A percentile compares a stretch with the other conserved stretches of the same genome.
Conservation (phyloP, 2,329 filamentous ascomycete species). For the Daldinia eschscholtzii region DNA sequence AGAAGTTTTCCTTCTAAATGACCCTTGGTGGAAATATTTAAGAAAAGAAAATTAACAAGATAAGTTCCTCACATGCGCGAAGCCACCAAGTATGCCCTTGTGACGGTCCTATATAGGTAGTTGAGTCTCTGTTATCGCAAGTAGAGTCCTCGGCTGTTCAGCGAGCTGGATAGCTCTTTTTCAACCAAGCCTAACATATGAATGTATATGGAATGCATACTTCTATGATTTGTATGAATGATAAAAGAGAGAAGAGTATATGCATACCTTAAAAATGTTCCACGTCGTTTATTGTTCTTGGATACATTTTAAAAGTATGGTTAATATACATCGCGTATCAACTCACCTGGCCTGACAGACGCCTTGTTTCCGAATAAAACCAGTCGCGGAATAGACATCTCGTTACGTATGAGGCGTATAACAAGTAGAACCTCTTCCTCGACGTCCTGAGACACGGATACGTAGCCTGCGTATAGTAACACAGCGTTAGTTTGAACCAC, state of each 20-base stretch:
- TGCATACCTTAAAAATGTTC: background rate
- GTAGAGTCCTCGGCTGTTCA: background rate
- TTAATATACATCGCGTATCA: too few species aligned
- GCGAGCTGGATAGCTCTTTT: background rate
- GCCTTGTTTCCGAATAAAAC: background rate
- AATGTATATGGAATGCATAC: background rate
- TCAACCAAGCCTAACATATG: background rate
- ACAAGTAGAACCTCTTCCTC: constrained; percentile 5
- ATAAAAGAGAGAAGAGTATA: background rate
- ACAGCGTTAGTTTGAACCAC: constrained; percentile 34
- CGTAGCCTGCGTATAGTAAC: constrained; percentile 18
- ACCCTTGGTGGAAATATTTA: background rate
- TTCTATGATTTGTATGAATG: background rate
- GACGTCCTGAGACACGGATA: constrained; percentile 14
- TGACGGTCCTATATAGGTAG: background rate
- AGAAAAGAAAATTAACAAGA: background rate
- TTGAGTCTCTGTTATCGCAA: background rate
- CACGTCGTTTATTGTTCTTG: background rate
- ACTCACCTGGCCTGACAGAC: background rate
- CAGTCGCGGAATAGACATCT: constrained; percentile 9
- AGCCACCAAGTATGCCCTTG: background rate
- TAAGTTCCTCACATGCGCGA: background rate
- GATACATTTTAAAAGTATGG: background rate
- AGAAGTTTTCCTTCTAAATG: background rate
- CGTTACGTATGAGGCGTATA: constrained; percentile 22